Percentiles rank a stretch among this genome's conserved stretches.
Conservation (phyloP, 768 basidiomycete species). For the Clitopilus hobsonii region DNA sequence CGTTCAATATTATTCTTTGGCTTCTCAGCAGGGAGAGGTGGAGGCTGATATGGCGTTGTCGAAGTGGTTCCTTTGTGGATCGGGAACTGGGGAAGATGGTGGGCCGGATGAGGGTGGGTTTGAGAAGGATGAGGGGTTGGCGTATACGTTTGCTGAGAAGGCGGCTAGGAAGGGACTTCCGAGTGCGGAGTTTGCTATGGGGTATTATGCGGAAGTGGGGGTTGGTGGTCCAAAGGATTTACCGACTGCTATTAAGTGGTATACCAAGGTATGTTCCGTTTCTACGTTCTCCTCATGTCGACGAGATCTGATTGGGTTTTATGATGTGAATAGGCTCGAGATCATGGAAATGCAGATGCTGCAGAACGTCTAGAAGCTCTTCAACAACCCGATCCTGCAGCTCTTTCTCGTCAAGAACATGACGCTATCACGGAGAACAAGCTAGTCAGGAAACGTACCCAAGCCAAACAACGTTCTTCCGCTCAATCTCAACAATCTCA, state of each 20-base stretch:
- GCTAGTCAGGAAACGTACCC: constrained; percentile 79
- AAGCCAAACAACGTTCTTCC: constrained; percentile 56
- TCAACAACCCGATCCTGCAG: constrained; percentile 50
- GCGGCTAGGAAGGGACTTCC: constrained; percentile 70
- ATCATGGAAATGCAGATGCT: constrained; percentile 82
- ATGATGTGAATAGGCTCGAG: constrained; percentile 53
- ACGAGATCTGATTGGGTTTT: not conserved
- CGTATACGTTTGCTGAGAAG: constrained; percentile 88
- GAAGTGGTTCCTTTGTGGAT: constrained; percentile 96
- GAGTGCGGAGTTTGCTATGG: constrained; percentile 91
- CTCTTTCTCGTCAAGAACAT: constrained; percentile 77
- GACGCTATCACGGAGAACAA: constrained; percentile 72
- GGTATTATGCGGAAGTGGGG: constrained; percentile 92
- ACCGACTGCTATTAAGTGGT: constrained; percentile 72
- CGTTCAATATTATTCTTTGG: constrained; percentile 86
- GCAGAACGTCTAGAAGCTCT: constrained; percentile 67
- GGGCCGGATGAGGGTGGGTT: constrained; percentile 38
- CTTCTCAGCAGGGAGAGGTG: constrained; percentile 78
- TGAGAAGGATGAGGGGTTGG: constrained; percentile 83
- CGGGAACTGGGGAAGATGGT: constrained; percentile 30
- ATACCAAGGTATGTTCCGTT: constrained; percentile 37
- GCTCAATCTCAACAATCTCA: constrained; percentile 8
- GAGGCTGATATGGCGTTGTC: constrained; percentile 96
- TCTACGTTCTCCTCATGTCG: not conserved
- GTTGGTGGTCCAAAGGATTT: constrained; percentile 70